These are phyloP conservation scores for Blastocystis sp. DNA, from an alignment of 352 stramenopile species.

Conservation along the genomic window DNA sequence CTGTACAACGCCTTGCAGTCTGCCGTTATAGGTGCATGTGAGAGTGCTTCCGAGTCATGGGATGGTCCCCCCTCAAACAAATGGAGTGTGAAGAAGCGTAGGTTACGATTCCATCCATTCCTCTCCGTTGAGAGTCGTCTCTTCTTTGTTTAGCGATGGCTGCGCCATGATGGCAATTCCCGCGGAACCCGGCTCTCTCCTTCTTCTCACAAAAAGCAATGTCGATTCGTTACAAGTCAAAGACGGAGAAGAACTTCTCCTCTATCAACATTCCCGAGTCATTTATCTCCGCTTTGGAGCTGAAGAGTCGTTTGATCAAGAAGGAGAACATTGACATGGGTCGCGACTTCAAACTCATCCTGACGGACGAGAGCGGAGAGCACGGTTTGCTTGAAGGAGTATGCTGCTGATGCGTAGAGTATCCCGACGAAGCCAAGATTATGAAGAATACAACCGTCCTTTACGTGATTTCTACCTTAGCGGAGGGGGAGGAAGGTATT, in stretches of 20 bases:
- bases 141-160: too few species aligned
- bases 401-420: constrained; percentile 4
- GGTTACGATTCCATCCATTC: not conserved
- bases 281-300: constrained; percentile 15
- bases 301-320: constrained; percentile 56
- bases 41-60: not conserved
- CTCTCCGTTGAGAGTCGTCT: too few species aligned
- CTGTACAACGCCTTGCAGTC: too few species aligned
- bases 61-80: not conserved
- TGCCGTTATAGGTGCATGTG: too few species aligned
- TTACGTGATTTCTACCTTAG: constrained; percentile 29
- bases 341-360: constrained; percentile 39
- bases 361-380: constrained; percentile 21
- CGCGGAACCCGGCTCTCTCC: too few species aligned
- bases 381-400: not conserved
- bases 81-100: not conserved
- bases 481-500: constrained; percentile 22
- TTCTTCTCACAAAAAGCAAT: constrained; percentile 22
- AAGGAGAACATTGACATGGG: constrained; percentile 45
- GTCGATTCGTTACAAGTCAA: constrained; percentile 46
- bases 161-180: too few species aligned
- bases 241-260: constrained; percentile 27
- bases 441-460: constrained; percentile 54
- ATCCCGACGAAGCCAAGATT: constrained; percentile 21
- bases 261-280: constrained; percentile 43